phyloP scores from a whole-genome alignment of 495 filamentous ascomycete genomes.

The Annulohypoxylon nitens region DNA sequence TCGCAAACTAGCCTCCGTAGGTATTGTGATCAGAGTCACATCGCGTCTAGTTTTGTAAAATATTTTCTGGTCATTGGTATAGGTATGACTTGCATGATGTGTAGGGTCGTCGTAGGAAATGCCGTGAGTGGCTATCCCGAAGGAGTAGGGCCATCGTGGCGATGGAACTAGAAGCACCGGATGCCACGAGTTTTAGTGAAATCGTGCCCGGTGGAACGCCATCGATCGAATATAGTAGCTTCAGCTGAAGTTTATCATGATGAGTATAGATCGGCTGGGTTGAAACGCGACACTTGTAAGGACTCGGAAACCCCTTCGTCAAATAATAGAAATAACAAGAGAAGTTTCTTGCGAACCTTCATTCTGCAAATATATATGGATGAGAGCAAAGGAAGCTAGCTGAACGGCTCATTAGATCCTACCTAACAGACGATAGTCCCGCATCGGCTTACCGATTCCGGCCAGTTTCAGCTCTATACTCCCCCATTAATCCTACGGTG shows the following conservation, averaged over 20 bases:
- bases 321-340: background rate
- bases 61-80: background rate
- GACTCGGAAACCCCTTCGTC: constrained; percentile 8
- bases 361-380: background rate
- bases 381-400: constrained; percentile 15
- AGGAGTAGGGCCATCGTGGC: background rate
- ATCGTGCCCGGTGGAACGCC: background rate
- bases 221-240: constrained; percentile 16
- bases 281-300: background rate
- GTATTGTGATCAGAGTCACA: background rate
- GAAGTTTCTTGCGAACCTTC: background rate
- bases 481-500: constrained; percentile 2
- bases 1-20: background rate
- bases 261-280: background rate
- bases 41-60: background rate
- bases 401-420: constrained; percentile 21
- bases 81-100: constrained; percentile 6
- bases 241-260: constrained; percentile 11
- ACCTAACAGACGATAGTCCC: constrained; percentile 20
- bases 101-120: background rate
- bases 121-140: background rate
- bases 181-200: background rate
- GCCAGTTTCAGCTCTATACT: constrained; percentile 38
- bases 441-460: constrained; percentile 35
- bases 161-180: background rate